These are phyloP conservation scores for Pyricularia pennisetigena DNA, from an alignment of 2,329 filamentous ascomycete genomes.

Conservation along the genomic window DNA sequence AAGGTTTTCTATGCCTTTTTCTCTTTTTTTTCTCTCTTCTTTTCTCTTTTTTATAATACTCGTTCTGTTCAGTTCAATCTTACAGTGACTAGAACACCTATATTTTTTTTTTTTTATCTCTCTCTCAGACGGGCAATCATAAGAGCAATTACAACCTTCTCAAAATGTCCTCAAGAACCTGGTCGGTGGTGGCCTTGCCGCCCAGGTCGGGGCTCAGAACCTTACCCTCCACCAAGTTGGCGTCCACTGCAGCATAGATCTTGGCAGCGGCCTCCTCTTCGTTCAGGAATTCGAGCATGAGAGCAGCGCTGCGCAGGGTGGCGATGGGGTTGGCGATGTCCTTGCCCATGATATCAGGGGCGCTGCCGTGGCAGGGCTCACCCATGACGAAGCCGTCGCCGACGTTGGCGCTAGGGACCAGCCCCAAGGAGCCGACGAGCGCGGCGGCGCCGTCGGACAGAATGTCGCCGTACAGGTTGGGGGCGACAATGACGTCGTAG, in stretches of 20 bases:
- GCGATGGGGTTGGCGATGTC: conserved; percentile 95
- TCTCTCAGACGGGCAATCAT: too few species aligned
- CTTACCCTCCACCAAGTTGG: conserved; percentile 73
- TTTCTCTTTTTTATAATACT: not conserved
- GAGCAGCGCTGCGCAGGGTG: conserved; percentile 77
- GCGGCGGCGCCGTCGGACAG: conserved; percentile 92
- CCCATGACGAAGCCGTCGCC: conserved; percentile 91
- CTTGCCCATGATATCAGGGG: conserved; percentile 89
- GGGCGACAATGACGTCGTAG: conserved; percentile 97
- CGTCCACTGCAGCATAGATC: conserved; percentile 90
- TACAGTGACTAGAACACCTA: not conserved
- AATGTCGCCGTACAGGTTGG: conserved; percentile 96
- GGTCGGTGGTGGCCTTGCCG: conserved; percentile 72
- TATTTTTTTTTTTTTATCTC: not conserved
- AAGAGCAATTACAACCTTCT: conserved; percentile 55
- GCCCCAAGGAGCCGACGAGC: conserved; percentile 80
- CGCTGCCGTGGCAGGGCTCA: conserved; percentile 94
- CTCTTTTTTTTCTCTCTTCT: too few species aligned
- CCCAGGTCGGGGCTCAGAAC: conserved; percentile 84
- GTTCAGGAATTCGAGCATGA: conserved; percentile 95
- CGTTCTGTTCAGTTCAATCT: not conserved
- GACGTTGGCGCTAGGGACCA: conserved; percentile 92
- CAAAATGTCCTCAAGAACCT: conserved; percentile 82
- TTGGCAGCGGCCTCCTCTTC: conserved; percentile 77
- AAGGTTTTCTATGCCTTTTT: not conserved